These are phyloP conservation scores for Letharia columbiana DNA, from an alignment of 495 filamentous ascomycete species.

Conservation along the genomic window DNA sequence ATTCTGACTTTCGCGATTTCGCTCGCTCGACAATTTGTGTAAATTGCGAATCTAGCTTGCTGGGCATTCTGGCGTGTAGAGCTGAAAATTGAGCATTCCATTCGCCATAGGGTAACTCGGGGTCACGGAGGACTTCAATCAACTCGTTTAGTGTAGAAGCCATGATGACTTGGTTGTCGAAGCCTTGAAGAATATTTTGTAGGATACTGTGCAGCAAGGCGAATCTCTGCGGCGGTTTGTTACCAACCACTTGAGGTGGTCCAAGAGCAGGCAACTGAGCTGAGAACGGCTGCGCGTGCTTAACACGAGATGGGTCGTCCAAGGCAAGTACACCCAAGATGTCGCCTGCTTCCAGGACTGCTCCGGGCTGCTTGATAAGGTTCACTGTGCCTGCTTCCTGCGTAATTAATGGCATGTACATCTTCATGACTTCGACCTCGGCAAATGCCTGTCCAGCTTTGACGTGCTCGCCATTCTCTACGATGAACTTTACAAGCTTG, in stretches of 20 bases:
- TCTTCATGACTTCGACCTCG: conserved; percentile 99
- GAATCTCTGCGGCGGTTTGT: conserved; percentile 87
- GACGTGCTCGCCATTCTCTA: conserved; percentile 94
- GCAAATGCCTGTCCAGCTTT: conserved; percentile 88
- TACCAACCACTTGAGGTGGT: conserved; percentile 74
- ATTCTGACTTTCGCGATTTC: conserved; percentile 66
- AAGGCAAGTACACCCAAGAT: conserved; percentile 96
- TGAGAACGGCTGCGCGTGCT: conserved; percentile 93
- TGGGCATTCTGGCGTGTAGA: conserved; percentile 90
- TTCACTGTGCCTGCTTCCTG: conserved; percentile 96
- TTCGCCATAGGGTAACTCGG: conserved; percentile 89
- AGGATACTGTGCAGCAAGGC: conserved; percentile 66
- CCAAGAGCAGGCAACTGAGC: conserved; percentile 86
- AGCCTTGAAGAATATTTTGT: conserved; percentile 83
- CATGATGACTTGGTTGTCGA: conserved; percentile 98
- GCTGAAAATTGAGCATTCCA: conserved; percentile 93
- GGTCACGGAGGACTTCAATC: conserved; percentile 78
- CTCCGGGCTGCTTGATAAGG: conserved; percentile 97
- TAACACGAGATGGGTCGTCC: conserved; percentile 92
- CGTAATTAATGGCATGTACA: conserved; percentile 99
- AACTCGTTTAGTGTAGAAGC: conserved; percentile 76
- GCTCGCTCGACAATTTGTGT: conserved; percentile 78
- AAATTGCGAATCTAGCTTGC: conserved; percentile 76
- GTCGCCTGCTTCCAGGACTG: conserved; percentile 95
- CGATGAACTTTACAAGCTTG: conserved; percentile 96